These are phyloP conservation scores for Candida glaebosa DNA, from an alignment of 805 yeast species.

Conservation along the genomic window DNA sequence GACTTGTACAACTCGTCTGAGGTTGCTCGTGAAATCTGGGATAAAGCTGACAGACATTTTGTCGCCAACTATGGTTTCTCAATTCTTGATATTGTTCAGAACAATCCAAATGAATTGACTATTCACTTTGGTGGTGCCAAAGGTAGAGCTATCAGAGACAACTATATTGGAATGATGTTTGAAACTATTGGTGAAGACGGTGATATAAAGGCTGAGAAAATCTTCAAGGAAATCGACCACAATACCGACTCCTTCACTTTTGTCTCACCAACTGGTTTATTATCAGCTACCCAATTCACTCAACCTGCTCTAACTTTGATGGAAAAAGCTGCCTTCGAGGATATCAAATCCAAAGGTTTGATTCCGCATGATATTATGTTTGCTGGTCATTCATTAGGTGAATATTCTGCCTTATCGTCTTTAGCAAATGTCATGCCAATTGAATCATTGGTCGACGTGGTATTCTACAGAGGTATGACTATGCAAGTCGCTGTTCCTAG, in stretches of 20 bases:
- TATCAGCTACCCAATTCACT: slow-evolving; percentile 97
- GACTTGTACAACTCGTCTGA: slow-evolving; percentile 87
- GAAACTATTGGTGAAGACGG: slow-evolving; percentile 90
- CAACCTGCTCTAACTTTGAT: slow-evolving; percentile 98
- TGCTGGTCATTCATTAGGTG: slow-evolving; percentile 99
- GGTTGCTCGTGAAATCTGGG: slow-evolving; percentile 96
- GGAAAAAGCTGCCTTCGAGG: slow-evolving; percentile 99
- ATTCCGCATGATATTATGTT: slow-evolving; percentile 91
- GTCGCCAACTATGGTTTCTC: slow-evolving; percentile 94
- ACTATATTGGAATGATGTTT: slow-evolving; percentile 95
- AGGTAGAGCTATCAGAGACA: slow-evolving; percentile 92
- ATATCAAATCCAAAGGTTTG: slow-evolving; percentile 91
- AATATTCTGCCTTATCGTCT: slow-evolving; percentile 95
- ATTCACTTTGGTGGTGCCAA: slow-evolving; percentile 97
- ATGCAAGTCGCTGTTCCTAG: slow-evolving; percentile 99
- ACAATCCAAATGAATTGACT: slow-evolving; percentile 93
- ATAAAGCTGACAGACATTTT: slow-evolving; percentile 93
- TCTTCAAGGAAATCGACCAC: slow-evolving; percentile 87
- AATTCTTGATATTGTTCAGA: slow-evolving; percentile 88
- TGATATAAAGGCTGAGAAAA: slow-evolving; percentile 81
- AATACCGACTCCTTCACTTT: slow-evolving; percentile 82
- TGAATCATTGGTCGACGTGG: slow-evolving; percentile 94
- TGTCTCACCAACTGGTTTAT: slow-evolving; percentile 88
- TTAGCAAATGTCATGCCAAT: slow-evolving; percentile 98
- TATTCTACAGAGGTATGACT: slow-evolving; percentile 99